phyloP scores from a whole-genome alignment of 495 filamentous ascomycete genomes.

The Pseudoneurospora amorphoporcata region DNA sequence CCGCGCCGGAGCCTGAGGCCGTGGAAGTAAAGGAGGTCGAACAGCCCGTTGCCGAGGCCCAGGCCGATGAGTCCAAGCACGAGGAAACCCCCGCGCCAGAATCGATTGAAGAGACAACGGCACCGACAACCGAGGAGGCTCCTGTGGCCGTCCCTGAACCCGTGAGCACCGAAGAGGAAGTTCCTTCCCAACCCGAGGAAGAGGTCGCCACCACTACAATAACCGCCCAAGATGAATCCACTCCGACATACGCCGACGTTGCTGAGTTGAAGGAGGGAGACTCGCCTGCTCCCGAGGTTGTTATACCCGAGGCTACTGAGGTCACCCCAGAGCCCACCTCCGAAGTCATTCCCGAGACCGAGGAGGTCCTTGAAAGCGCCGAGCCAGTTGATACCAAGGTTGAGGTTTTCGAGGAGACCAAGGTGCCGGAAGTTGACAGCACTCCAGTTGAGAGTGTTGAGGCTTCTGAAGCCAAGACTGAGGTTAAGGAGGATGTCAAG shows the following conservation, averaged over 20 bases:
- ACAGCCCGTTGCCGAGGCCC: background rate
- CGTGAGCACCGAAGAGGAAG: background rate
- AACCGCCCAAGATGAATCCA: background rate
- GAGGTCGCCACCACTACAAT: background rate
- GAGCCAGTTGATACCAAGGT: background rate
- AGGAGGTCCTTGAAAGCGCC: background rate
- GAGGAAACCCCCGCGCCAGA: background rate
- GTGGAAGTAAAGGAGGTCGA: conserved; percentile 1
- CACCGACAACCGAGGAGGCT: background rate
- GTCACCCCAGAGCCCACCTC: background rate
- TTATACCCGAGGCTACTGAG: background rate
- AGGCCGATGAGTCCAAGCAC: background rate
- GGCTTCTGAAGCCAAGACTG: background rate
- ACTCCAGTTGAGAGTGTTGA: background rate
- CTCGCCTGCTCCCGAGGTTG: conserved; percentile 1
- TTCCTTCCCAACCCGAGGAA: conserved; percentile 1
- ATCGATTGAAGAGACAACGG: background rate
- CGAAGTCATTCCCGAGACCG: background rate
- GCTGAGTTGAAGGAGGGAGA: background rate
- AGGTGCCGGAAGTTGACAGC: background rate
- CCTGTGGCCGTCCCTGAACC: background rate
- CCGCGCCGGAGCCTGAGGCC: background rate
- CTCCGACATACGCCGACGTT: background rate
- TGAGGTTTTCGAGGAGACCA: background rate
- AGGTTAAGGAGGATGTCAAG: conserved; percentile 1